Base-by-base conservation (phyloP, 2,329 filamentous ascomycete genomes). In the Hypoxylon rubiginosum region DNA sequence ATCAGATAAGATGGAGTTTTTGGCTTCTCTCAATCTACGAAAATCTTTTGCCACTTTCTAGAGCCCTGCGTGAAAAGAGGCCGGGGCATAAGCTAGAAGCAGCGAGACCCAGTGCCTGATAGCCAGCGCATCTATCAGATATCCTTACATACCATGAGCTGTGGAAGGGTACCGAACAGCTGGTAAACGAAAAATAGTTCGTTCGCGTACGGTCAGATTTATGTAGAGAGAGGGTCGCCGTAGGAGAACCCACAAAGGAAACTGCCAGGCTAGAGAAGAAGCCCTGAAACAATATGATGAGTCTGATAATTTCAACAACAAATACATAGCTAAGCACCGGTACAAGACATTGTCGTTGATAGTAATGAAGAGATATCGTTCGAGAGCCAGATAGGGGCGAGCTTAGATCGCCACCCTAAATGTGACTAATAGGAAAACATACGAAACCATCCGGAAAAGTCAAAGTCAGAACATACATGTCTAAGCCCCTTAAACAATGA, bases 141-240 rank as follows among this genome's bases (percentile, higher is more conserved):
- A 58, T 30, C 19, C 24, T 63, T 4, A 53, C 53, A 21, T 19
- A 63, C 7, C 48, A 36, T 2, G 60, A 52, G 15, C 45, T 53
- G 11, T 57, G 54, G 46, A 58, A 45, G 5, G 13, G 48, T 11
- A 58, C 58, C 54, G 53, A 48, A 30, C 15, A 41, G 8, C 30
- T 58, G 30, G 48, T 63, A 2, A 36, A 58, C 15, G 59, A 57
- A 24, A 62, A 62, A 21, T 48, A 46, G 46, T 52, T 45, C 13
- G 41, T 58, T 26, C 45, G 46, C 19, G 53, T 46, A 13, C 32
- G 46, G 19, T 36, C 34, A 8, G 45, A 56, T 7, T n/a, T 62
- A 4, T 30, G 21, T 34, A 32, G 45, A 17, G 59, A 24, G 59
- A 58, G 48, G 9, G 46, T 52, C 8, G 54, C 39, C 19, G 24